These are phyloP conservation scores for Pythium angustatum DNA, from an alignment of 352 stramenopile genomes.

Conservation along the genomic window DNA sequence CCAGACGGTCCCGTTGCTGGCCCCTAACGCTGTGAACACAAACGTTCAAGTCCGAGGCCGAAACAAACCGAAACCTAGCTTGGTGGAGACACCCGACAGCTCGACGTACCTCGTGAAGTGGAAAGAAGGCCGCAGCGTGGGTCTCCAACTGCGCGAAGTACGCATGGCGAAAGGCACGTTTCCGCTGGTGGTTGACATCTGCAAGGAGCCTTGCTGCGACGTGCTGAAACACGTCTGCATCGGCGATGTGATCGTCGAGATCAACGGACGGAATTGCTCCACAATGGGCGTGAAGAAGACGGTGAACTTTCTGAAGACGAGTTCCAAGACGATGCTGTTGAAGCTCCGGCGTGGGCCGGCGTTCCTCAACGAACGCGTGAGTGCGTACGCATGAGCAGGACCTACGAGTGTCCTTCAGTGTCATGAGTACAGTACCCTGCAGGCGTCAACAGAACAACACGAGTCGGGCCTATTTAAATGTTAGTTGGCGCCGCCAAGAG, in stretches of 20 bases:
- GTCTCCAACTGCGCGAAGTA: constrained; percentile 81
- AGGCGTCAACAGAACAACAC: not conserved
- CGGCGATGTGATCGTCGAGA: constrained; percentile 85
- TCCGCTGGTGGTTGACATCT: constrained; percentile 80
- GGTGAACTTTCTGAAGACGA: constrained; percentile 83
- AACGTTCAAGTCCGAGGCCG: constrained; percentile 80
- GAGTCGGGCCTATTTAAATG: constrained; percentile 22
- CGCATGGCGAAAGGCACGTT: constrained; percentile 77
- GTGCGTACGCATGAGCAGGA: constrained; percentile 52
- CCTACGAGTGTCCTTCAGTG: not conserved
- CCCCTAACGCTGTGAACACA: constrained; percentile 83
- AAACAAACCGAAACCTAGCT: constrained; percentile 72
- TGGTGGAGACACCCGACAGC: constrained; percentile 80
- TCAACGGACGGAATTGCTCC: constrained; percentile 87
- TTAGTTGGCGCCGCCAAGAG: not conserved
- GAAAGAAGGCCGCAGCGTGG: constrained; percentile 87
- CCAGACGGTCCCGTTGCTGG: constrained; percentile 75
- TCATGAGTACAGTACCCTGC: constrained; percentile 1
- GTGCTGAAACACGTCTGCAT: constrained; percentile 80
- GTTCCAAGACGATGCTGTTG: constrained; percentile 83
- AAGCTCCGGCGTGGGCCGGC: constrained; percentile 83
- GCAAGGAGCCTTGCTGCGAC: constrained; percentile 83
- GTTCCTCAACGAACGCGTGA: constrained; percentile 74
- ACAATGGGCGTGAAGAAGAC: constrained; percentile 91
- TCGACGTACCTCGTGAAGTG: constrained; percentile 87